Conservation (phyloP, 2,329 filamentous ascomycete species). For the Colletotrichum higginsianum region DNA sequence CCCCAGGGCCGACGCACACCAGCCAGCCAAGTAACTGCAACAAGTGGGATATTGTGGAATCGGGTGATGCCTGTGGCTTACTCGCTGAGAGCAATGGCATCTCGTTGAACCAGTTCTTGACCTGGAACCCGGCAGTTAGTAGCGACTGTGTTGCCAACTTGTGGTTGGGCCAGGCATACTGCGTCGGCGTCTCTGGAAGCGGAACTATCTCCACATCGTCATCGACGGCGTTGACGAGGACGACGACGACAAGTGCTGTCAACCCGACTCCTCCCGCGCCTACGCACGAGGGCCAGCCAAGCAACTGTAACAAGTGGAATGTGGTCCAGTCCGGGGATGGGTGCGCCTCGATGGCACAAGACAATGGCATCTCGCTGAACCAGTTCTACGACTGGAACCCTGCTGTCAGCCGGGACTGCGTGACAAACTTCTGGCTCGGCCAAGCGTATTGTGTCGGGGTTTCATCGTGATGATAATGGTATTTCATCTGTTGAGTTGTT, state of each 20-base stretch:
- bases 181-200: constrained; percentile 15
- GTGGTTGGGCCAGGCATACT: constrained; percentile 47
- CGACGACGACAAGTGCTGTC: no score
- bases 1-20: not conserved
- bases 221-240: no score
- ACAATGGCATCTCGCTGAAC: constrained; percentile 36
- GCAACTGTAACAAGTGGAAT: constrained; percentile 42
- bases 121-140: constrained; percentile 45
- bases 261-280: constrained; percentile 33
- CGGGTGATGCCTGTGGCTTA: constrained; percentile 41
- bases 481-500: no score
- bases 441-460: constrained; percentile 47
- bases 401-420: constrained; percentile 45
- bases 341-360: constrained; percentile 30
- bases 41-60: constrained; percentile 38
- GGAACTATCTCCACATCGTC: no score
- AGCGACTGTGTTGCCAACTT: constrained; percentile 46
- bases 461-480: not conserved
- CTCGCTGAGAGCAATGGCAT: constrained; percentile 34
- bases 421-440: constrained; percentile 46
- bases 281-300: constrained; percentile 43
- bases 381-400: constrained; percentile 44
- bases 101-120: constrained; percentile 36
- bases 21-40: constrained; percentile 8
- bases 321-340: constrained; percentile 37